Conservation (phyloP, 2,329 filamentous ascomycete species). For the Verticillium dahliae region DNA sequence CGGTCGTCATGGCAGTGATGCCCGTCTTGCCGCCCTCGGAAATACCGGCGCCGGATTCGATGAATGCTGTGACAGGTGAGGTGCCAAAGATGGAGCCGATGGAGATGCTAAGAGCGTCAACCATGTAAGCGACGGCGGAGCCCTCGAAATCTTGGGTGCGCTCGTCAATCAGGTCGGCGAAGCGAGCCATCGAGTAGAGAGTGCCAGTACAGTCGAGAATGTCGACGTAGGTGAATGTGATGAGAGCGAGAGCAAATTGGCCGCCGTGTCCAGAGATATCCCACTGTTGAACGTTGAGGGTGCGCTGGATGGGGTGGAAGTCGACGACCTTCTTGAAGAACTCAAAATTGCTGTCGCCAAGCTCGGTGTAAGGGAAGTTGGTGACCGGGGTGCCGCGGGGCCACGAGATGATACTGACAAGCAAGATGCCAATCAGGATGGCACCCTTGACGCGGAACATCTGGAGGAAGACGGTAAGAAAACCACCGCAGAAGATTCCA, state of each 20-base stretch:
- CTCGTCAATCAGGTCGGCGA: conserved; percentile 73
- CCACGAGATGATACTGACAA: conserved; percentile 87
- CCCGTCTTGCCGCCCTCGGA: conserved; percentile 82
- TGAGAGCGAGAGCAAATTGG: conserved; percentile 75
- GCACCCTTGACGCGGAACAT: conserved; percentile 83
- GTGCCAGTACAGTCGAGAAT: conserved; percentile 84
- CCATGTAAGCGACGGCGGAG: conserved; percentile 74
- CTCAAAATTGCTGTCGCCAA: conserved; percentile 66
- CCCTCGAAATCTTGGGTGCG: conserved; percentile 83
- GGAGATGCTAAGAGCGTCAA: conserved; percentile 72
- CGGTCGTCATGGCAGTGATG: conserved; percentile 72
- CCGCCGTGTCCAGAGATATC: conserved; percentile 60
- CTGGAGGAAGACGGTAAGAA: conserved; percentile 74
- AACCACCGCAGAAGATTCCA: conserved; percentile 78
- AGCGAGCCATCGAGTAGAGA: conserved; percentile 83
- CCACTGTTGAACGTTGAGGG: conserved; percentile 69
- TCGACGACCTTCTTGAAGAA: conserved; percentile 86
- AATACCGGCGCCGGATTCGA: conserved; percentile 86
- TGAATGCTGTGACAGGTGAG: conserved; percentile 78
- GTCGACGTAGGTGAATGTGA: conserved; percentile 87
- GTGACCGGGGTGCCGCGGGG: conserved; percentile 70
- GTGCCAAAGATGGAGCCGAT: conserved; percentile 73
- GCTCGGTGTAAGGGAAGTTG: conserved; percentile 67
- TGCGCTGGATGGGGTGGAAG: conserved; percentile 69
- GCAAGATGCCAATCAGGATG: conserved; percentile 74